phyloP scores from a whole-genome alignment of 2,329 filamentous ascomycete genomes.

The Aspergillus sergii region DNA sequence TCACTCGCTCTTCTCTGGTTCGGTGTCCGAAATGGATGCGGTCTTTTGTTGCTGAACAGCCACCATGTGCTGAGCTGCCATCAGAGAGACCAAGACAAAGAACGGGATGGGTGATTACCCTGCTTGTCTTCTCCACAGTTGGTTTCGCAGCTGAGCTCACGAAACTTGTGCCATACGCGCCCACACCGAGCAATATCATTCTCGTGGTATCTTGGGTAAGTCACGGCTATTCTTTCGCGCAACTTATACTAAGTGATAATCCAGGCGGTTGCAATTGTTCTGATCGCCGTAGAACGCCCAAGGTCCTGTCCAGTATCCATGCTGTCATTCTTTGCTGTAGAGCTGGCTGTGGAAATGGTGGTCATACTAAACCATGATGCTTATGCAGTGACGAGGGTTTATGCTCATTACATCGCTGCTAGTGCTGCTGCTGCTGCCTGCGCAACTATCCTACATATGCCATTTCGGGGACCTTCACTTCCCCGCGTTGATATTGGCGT shows the following conservation, averaged over 20 bases:
- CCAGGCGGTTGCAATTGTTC: conserved; percentile 37
- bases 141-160: conserved; percentile 39
- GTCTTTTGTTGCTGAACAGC: conserved; percentile 54
- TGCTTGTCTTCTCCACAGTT: conserved; percentile 43
- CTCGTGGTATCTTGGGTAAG: conserved; percentile 44
- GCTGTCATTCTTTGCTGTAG: conserved; percentile 36
- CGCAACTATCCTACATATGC: conserved; percentile 66
- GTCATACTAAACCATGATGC: conserved; percentile 30
- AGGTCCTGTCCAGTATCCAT: conserved; percentile 45
- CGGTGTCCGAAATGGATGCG: conserved; percentile 53
- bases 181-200: conserved; percentile 22
- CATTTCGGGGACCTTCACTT: conserved; percentile 64
- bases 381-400: conserved; percentile 13
- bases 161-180: conserved; percentile 26
- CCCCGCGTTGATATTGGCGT: conserved; percentile 61
- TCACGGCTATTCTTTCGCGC: conserved; percentile 18
- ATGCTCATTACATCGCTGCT: conserved; percentile 35
- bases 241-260: conserved; percentile 20
- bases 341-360: conserved; percentile 39
- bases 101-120: conserved; percentile 36
- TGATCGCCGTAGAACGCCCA: conserved; percentile 44
- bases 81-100: conserved; percentile 33
- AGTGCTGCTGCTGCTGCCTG: conserved; percentile 52
- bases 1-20: conserved; percentile 25
- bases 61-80: conserved; percentile 31